Evolutionary conservation across 2,329 filamentous ascomycete species (phyloP), one percentile per base, ranked within the genome.

Genomic region (Fusarium miscanthi): DNA sequence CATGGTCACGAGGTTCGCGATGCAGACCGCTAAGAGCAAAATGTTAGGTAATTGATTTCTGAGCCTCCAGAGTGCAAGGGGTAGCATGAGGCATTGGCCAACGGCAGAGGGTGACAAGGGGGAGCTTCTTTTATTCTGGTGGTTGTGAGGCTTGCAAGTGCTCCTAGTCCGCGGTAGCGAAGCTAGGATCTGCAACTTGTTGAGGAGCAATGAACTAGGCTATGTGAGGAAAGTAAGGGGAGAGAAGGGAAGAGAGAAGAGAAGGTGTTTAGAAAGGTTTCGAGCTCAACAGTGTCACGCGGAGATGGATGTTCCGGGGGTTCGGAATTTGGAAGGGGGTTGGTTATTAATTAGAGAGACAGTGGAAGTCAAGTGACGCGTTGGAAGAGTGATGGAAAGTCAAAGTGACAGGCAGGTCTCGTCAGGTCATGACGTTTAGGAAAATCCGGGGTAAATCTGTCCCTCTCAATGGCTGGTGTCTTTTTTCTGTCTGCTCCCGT

Each of bases 371-470:
- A 68, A 68, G 58, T 64, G 70, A 73, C 43, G 42, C 30, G 56
- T 69, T 57, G 38, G 45, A 74, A 59, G 57, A 48, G 69, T 42
- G 45, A 56, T 49, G 45, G 58, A 59, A 49, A 41, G 35, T 41
- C 23, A 49, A 59, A 59, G 17, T 33, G 46, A 49, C 46, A 33
- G 46, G 16, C 46, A 23, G 45, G 31, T 49, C 45, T n/a, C 53
- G 27, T 45, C 35, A 57, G 58, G 45, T 35, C 69, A 74, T 73
- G 70, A 75, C 70, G 73, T 71, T 71, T 33, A 59, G 42, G 60
- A 68, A 75, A 75, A 75, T 75, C 73, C 67, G 73, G 73, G 73
- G 73, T 75, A 75, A 69, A 54, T 51, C 19, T 66, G 54, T 69
- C 45, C 30, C 48, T 59, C 60, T 66, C 14, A 73, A 59, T 73